phyloP scores from a whole-genome alignment of 495 filamentous ascomycete genomes.

The Penicillium simplicissimum region DNA sequence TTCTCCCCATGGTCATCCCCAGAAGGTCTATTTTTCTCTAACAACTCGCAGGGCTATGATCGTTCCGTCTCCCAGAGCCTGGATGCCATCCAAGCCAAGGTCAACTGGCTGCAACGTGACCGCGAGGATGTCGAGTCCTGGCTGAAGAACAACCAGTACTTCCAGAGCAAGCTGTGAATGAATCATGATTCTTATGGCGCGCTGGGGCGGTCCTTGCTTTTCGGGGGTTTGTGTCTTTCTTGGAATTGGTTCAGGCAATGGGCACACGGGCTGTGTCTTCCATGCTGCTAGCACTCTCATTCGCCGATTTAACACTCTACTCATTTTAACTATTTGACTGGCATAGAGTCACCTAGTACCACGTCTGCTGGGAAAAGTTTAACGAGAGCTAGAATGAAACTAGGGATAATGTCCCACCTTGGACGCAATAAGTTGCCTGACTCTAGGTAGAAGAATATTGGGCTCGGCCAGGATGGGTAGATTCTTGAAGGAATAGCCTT shows the following conservation, averaged over 20 bases:
- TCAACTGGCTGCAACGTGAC: conserved; percentile 63
- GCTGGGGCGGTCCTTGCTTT: not conserved
- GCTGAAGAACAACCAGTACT: conserved; percentile 59
- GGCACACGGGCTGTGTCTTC: conserved; percentile 11
- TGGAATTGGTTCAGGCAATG: not conserved
- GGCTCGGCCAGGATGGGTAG: too few relatives aligned
- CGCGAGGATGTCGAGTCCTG: conserved; percentile 59
- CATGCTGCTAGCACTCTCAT: not conserved
- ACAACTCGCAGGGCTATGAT: conserved; percentile 51
- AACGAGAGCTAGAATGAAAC: not conserved
- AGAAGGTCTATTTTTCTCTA: conserved; percentile 4
- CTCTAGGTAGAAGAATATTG: too few relatives aligned
- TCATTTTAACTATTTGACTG: not conserved
- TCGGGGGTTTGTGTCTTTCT: not conserved
- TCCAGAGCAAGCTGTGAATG: conserved; percentile 46
- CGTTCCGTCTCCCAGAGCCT: conserved; percentile 61
- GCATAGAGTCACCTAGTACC: not conserved
- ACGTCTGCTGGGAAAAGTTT: not conserved
- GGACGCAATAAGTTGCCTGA: too few relatives aligned
- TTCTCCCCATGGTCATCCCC: too few relatives aligned
- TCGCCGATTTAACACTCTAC: conserved; percentile 1
- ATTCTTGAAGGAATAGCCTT: too few relatives aligned
- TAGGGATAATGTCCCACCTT: not conserved
- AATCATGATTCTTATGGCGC: not conserved
- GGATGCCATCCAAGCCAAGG: conserved; percentile 61